Evolutionary conservation across 345 rosid species (phyloP), one percentile per base, ranked within the genome.

Genomic region (Tarenaya hassleriana): DNA sequence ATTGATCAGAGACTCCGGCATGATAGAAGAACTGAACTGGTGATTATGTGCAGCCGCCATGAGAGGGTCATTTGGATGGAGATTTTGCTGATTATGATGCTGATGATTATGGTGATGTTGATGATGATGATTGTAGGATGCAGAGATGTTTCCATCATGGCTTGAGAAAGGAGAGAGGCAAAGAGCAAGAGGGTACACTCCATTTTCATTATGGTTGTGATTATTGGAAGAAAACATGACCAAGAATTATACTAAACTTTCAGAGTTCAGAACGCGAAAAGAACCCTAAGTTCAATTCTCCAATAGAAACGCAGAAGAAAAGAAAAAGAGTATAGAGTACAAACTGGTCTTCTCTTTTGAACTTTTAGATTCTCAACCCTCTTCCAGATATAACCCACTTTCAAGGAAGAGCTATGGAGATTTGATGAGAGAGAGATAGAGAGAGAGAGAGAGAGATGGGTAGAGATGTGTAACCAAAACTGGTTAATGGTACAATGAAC

Each of bases 151-250:
- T 29, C 17, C 71, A 21, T 66, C 56, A 41, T 52, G 57, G 27
- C 41, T 49, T 4, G 71, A 17, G 18, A 59, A 46, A 34, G 71
- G 49, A 48, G 71, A 54, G 14, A 66, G 66, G 35, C 60, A 66
- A 41, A 60, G 52, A 24, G 66, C 47, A 13, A 66, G 52, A 34
- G 61, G 66, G 57, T 66, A 54, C 20, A 37, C 47, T 52, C 61
- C 66, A 53, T n/a, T 34, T 31, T 44, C 52, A 19, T 41, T 44
- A 12, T 55, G 37, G 16, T 52, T 52, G 13, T 49, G 50, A 34
- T 51, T 47, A 41, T 53, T 66, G 57, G 52, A 41, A 41, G 57
- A 60, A 35, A 65, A 60, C 66, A 60, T 66, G 49, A 34, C 35
- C 37, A 9, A 60, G 29, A 24, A 31, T 40, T 47, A 15, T 20